Evolutionary conservation across 192 early-diverging fungal species (phyloP).

Genomic region (Linnemannia elongata): DNA sequence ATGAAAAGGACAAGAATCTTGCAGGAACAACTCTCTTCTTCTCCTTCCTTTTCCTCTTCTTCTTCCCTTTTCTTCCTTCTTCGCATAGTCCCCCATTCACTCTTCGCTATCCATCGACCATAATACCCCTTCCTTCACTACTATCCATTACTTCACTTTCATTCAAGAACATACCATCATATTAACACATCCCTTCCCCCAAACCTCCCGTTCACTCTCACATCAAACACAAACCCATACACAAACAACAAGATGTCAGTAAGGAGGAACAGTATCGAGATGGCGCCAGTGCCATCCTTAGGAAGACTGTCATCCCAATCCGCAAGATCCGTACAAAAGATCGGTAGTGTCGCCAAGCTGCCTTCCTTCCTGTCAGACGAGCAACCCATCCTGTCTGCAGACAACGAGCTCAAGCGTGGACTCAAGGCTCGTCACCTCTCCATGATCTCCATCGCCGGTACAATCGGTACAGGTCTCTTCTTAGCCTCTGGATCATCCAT

Average conservation of each 20-base stretch:
- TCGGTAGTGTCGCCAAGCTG: constrained; percentile 21
- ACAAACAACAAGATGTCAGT: constrained; percentile 11
- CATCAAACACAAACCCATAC: not conserved
- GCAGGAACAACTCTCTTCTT: not conserved
- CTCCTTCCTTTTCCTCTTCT: not conserved
- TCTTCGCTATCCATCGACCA: not conserved
- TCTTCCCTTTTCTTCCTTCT: not conserved
- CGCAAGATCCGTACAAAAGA: constrained; percentile 28
- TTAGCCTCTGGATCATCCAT: constrained; percentile 84
- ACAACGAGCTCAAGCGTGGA: constrained; percentile 68
- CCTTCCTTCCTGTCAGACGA: constrained; percentile 41
- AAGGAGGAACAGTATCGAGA: constrained; percentile 32
- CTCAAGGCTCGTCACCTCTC: constrained; percentile 80
- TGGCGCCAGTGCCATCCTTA: constrained; percentile 13
- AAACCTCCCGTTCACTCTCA: not conserved
- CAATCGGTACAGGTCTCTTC: constrained; percentile 86
- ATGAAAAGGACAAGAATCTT: too few relatives aligned
- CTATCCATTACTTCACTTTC: not conserved
- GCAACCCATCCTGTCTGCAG: constrained; percentile 25
- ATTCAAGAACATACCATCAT: too few relatives aligned
- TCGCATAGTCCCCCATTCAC: not conserved
- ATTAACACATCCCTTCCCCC: not conserved
- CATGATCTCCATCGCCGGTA: constrained; percentile 85
- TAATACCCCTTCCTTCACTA: not conserved
- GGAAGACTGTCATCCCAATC: constrained; percentile 29